Percentiles rank a stretch among this genome's conserved stretches.
phyloP scores from a whole-genome alignment of 768 basidiomycete species.

The Amanita subjunquillea region DNA sequence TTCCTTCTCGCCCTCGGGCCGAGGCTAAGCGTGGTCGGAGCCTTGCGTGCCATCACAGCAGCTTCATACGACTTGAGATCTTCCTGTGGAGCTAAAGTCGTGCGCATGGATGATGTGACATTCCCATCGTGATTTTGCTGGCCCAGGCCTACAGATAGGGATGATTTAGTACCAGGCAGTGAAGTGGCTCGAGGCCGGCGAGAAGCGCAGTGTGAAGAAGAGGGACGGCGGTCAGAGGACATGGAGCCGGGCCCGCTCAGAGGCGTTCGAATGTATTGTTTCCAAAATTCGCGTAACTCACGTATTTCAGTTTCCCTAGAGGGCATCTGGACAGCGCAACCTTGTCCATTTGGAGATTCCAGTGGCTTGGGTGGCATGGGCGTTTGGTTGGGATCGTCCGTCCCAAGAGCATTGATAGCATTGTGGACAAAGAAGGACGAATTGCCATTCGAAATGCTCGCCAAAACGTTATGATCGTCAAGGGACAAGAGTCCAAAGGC shows the following conservation, averaged over 20 bases:
- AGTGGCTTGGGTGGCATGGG: conserved; percentile 29
- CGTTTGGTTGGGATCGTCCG: conserved; percentile 33
- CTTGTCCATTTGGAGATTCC: conserved; percentile 4
- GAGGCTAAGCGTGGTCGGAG: conserved; percentile 49
- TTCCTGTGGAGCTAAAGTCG: conserved; percentile 39
- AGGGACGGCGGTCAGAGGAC: background rate
- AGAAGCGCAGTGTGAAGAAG: background rate
- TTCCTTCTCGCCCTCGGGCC: conserved; percentile 30
- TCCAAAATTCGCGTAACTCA: conserved; percentile 67
- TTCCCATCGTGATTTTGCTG: conserved; percentile 12
- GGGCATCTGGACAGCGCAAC: conserved; percentile 8
- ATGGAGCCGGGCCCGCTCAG: conserved; percentile 25
- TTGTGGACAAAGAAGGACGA: conserved; percentile 49
- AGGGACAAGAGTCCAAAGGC: conserved; percentile 72
- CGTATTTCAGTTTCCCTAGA: conserved; percentile 19
- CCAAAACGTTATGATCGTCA: conserved; percentile 62
- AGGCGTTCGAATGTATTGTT: conserved; percentile 63
- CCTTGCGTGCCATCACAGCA: conserved; percentile 60
- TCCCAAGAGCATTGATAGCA: conserved; percentile 10
- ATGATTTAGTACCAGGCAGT: conserved; percentile 62
- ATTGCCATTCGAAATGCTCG: conserved; percentile 46
- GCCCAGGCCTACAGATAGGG: conserved; percentile 24
- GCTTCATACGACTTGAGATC: conserved; percentile 67
- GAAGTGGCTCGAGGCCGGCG: conserved; percentile 48
- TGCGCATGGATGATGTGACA: conserved; percentile 23